Evolutionary conservation across 2,329 filamentous ascomycete species (phyloP), one percentile per base, ranked within the genome.

Genomic region (Beauveria sp.): DNA sequence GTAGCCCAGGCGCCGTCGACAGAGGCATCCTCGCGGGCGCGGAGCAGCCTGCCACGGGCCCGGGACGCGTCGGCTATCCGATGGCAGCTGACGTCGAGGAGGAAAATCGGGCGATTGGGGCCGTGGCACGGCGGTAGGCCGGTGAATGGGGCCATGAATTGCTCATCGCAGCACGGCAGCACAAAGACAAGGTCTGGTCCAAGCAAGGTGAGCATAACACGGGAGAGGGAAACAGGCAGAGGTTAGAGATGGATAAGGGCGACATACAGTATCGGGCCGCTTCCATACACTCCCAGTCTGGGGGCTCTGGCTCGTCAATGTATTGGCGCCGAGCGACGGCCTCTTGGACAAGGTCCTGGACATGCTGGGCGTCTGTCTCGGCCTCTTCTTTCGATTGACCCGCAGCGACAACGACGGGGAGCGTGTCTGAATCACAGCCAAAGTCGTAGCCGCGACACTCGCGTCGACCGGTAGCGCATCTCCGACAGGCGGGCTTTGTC

Each of bases 251-350:
- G 18, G 12, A 9, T 6, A 1, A 3, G 5, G 14, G 46, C 12
- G 10, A 56, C 54, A 42, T 57, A 57, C 54, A 57, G 43, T 57
- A 57, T 26, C 54, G 54, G 3, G 45, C 43, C 5, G 43, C 54
- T 40, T 57, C 54, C 54, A 57, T 57, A 6, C 45, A 38, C 10
- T 57, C 54, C 54, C 54, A 57, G 20, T 57, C 54, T 5, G 54
- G 54, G 1, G 54, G 54, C 28, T 49, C 54, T 7, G 54, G 54
- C 43, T 57, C 54, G n/a, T 12, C 26, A n/a, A 42, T n/a, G 22
- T 9, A n/a, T 20, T 4, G 43, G 20, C 43, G 42, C 14, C 43
- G n/a, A 2, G 28, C 43, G 6, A 20, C 10, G 22, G 9, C 28
- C 8, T 49, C 18, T 16, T 26, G 28, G 18, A 57, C 8, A 6